Base-by-base conservation (phyloP, 2,329 filamentous ascomycete species). In the Arthrobotrys pseudoclavata region DNA sequence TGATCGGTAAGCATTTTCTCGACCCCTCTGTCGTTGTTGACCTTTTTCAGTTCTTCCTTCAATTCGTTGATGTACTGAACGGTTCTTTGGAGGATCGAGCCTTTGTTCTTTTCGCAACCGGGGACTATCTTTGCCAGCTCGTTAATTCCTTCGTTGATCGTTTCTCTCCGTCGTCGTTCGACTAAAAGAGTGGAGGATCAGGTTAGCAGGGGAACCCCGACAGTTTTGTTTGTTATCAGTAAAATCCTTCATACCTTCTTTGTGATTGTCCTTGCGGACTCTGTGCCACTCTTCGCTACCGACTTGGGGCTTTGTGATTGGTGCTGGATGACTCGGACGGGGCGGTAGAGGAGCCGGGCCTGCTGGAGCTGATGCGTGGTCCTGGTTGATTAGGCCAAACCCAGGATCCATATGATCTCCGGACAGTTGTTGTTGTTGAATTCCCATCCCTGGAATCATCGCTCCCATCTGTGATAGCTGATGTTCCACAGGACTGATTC, bases 231-330 rank as follows among this genome's bases (percentile, higher is more conserved):
- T 42, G 53, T 69, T 29, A 47, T 47, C n/a, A 31, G 53, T n/a
- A 26, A 69, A n/a, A 57, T 37, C 31, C 60, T 66, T 83, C 88
- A 82, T 85, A 96, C 95, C 96, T 87, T 98, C 95, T 88, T 99
- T 99, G 86, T 99, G 96, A 80, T 98, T 99, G 82, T 98, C 95
- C 83, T 97, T 96, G 79, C 96, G 90, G 82, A 97, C 91, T 84
- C 97, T 97, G 84, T 99, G 96, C 96, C 96, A 99, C 84, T 98
- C 95, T 67, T 97, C 93, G 1, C 94, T 96, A 1, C 96, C 96
- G n/a, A 98, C 96, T 5, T 91, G 89, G 6, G 94, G 94, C 84
- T 97, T 98, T 72, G 87, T 85, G 69, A 86, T 83, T 82, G 87
- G 84, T 80, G 85, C 84, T 80, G 86, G 81, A 34, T 87, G 85